A percentile compares a stretch with the other conserved stretches of the same genome.
These are phyloP conservation scores for Lichtheimia hyalospora DNA, from an alignment of 371 early-diverging fungal species.

Conservation along the genomic window DNA sequence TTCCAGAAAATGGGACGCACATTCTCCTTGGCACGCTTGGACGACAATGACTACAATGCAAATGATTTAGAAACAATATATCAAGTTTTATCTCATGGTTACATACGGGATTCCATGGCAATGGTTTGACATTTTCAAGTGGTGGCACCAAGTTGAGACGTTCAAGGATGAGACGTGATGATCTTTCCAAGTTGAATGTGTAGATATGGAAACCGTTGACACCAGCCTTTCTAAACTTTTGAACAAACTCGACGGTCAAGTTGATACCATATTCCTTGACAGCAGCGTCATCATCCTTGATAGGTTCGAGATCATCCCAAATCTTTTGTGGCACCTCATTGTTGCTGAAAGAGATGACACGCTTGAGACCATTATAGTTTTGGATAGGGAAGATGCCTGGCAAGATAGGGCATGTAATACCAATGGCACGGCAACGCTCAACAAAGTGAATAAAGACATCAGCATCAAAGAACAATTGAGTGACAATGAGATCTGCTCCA, in stretches of 20 bases:
- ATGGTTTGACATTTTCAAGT: conserved; percentile 76
- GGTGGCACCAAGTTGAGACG: conserved; percentile 76
- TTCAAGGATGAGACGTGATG: conserved; percentile 84
- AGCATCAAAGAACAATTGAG: conserved; percentile 93
- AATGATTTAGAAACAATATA: neutral
- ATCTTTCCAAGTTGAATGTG: conserved; percentile 90
- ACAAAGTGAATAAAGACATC: conserved; percentile 84
- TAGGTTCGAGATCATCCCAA: conserved; percentile 82
- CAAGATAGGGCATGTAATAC: conserved; percentile 86
- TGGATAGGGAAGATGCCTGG: conserved; percentile 97
- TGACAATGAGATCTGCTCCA: conserved; percentile 91
- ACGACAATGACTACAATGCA: conserved; percentile 39
- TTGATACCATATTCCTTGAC: conserved; percentile 93
- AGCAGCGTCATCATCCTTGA: conserved; percentile 95
- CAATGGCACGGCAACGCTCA: conserved; percentile 69
- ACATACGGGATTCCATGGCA: conserved; percentile 91
- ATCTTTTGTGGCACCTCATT: conserved; percentile 85
- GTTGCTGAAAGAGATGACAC: conserved; percentile 85
- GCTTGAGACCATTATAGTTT: conserved; percentile 80
- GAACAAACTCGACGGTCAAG: conserved; percentile 81
- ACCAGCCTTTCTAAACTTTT: conserved; percentile 67
- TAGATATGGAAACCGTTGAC: conserved; percentile 79
- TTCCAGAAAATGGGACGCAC: conserved; percentile 98
- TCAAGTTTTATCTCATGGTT: neutral
- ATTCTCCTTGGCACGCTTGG: conserved; percentile 88